A percentile compares a stretch with the other conserved stretches of the same genome.
These are phyloP conservation scores for Coprinopsis strossmayeri DNA, from an alignment of 768 basidiomycete genomes.

Conservation along the genomic window DNA sequence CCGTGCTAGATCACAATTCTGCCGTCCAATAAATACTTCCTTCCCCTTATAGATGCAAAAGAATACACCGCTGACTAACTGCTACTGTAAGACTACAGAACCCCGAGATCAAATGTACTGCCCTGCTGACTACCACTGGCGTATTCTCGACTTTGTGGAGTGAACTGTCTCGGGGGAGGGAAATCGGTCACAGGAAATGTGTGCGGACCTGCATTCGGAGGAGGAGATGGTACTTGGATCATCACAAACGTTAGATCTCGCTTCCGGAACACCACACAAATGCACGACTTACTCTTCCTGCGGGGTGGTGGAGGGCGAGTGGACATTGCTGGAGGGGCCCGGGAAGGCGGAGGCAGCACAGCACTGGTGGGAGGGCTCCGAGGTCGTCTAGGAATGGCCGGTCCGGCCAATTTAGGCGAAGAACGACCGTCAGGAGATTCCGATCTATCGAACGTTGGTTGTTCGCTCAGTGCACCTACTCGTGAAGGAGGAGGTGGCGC, in stretches of 20 bases:
- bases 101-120: conserved; percentile 58
- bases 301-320: conserved; percentile 17
- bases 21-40: background rate
- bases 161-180: conserved; percentile 69
- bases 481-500: conserved; percentile 16
- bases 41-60: too few relatives aligned
- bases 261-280: too few relatives aligned
- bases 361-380: conserved; percentile 18
- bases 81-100: conserved; percentile 28
- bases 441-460: conserved; percentile 5
- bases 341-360: conserved; percentile 26
- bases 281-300: conserved; percentile 51
- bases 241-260: too few relatives aligned
- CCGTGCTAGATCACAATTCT: conserved; percentile 29
- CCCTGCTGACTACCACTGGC: conserved; percentile 60
- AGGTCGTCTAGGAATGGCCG: conserved; percentile 28
- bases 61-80: too few relatives aligned
- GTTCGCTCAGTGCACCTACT: conserved; percentile 14
- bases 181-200: conserved; percentile 75
- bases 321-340: conserved; percentile 16
- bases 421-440: conserved; percentile 14
- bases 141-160: conserved; percentile 45
- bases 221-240: conserved; percentile 42
- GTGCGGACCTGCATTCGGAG: conserved; percentile 58
- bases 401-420: conserved; percentile 23